Conservation (phyloP, 345 rosid genomes). For the Garcia nutans region DNA sequence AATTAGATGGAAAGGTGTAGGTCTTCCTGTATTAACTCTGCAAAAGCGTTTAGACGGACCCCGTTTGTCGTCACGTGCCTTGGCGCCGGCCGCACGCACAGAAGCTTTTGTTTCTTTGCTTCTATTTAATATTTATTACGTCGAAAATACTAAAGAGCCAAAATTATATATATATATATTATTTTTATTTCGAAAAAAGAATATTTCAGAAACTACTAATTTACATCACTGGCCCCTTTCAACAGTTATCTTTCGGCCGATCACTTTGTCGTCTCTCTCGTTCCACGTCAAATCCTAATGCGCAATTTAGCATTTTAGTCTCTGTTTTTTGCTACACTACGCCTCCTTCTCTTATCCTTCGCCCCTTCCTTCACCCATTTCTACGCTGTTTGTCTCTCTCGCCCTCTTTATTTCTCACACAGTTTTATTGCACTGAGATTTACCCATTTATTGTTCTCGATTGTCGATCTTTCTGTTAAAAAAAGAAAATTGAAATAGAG, state of each 20-base stretch:
- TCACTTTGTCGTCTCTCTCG: constrained; percentile 37
- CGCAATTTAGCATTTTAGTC: constrained; percentile 11
- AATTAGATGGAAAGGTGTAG: neutral
- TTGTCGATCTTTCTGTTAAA: neutral
- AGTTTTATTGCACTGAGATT: constrained; percentile 31
- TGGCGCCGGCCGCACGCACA: constrained; percentile 38
- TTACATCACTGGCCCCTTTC: constrained; percentile 26
- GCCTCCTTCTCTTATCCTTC: constrained; percentile 19
- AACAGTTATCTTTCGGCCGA: constrained; percentile 45
- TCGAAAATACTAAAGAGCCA: neutral
- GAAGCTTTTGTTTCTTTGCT: constrained; percentile 26
- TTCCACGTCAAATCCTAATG: constrained; percentile 7
- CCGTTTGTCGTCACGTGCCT: constrained; percentile 40
- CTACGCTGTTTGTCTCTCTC: constrained; percentile 14
- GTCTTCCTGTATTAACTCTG: neutral
- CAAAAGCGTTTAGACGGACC: constrained; percentile 30
- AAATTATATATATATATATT: neutral
- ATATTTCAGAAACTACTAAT: constrained; percentile 10
- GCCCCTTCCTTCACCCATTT: constrained; percentile 11
- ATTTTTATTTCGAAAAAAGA: neutral
- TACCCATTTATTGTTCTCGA: constrained; percentile 25
- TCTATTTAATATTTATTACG: constrained; percentile 16
- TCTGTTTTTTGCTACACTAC: neutral
- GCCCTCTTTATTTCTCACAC: neutral
- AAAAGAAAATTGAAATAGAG: neutral